Base-by-base conservation (phyloP, 1,284 basidiomycete genomes). In the Ustanciosporium gigantosporum region DNA sequence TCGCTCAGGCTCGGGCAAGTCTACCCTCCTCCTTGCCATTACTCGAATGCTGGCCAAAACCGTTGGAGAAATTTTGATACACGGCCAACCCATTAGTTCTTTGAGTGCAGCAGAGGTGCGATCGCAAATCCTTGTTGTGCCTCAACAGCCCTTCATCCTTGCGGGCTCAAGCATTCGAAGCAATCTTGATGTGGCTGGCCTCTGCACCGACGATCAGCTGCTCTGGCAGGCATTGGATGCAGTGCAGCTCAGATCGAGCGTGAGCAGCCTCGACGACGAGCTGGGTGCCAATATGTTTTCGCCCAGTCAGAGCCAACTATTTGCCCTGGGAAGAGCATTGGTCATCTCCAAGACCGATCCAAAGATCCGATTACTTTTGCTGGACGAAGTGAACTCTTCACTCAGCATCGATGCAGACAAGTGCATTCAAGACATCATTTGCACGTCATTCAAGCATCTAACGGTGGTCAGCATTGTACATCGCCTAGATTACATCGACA, bases 1-100 rank as follows among this genome's bases (percentile, higher is more conserved):
- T 3, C 81, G 92, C 52, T 95, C 92, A 0, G 90, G 92, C 0
- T 88, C 90, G 19, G 92, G 91, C 52, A 95, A 95, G 80, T 88
- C 86, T 17, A 88, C 88, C 1, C 84, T 91, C 50, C 81, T 86
- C 41, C 75, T 83, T 34, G 80, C 27, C 9, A 29, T 29, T n/a
- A 29, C 27, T 11, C 9, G n/a, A n/a, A 29, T 29, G 27, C 27
- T 29, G 27, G 9, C 27, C 27, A 29, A n/a, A n/a, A 29, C 27
- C 11, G 11, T 11, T 11, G 27, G 27, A 11, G n/a, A n/a, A 9
- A 29, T 29, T 9, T 29, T n/a, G 27, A 29, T 29, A n/a, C n/a
- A 11, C 27, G 27, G 27, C 27, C 27, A n/a, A 9, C 9, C 9
- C 9, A 9, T 29, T n/a, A n/a, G n/a, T 9, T 29, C 27, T 9